Conservation (phyloP, 208 protist genomes). For the Leishmania braziliensis region DNA sequence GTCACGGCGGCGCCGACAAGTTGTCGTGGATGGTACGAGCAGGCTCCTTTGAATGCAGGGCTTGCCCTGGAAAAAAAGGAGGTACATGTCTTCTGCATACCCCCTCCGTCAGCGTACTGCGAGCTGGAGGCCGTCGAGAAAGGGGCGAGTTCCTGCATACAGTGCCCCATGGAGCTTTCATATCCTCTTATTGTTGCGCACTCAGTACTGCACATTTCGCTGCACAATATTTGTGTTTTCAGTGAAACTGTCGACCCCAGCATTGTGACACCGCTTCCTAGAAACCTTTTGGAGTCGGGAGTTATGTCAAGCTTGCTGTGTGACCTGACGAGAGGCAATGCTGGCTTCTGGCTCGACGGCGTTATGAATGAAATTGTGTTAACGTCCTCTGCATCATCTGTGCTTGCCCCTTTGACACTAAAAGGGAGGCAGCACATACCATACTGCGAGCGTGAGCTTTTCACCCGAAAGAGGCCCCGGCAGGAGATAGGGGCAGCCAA, state of each 20-base stretch:
- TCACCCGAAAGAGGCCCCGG: constrained; percentile 42
- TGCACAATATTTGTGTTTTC: constrained; percentile 84
- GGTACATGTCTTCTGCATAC: constrained; percentile 63
- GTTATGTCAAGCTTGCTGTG: constrained; percentile 60
- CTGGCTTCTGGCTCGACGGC: constrained; percentile 76
- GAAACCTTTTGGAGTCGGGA: constrained; percentile 52
- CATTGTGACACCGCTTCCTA: constrained; percentile 54
- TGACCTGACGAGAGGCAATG: constrained; percentile 29
- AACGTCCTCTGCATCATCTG: constrained; percentile 42
- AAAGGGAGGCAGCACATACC: constrained; percentile 45
- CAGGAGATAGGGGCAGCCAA: constrained; percentile 25
- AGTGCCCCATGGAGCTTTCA: constrained; percentile 81
- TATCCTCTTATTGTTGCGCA: constrained; percentile 74
- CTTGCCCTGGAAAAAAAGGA: constrained; percentile 42
- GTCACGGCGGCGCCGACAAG: constrained; percentile 31
- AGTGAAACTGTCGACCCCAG: constrained; percentile 43
- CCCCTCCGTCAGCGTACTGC: constrained; percentile 48
- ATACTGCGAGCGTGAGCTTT: constrained; percentile 52
- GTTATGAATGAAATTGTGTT: constrained; percentile 49
- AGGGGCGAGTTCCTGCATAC: constrained; percentile 34
- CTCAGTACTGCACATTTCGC: constrained; percentile 73
- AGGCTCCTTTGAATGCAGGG: constrained; percentile 44
- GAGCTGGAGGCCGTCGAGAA: constrained; percentile 52
- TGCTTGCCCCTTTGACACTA: constrained; percentile 53
- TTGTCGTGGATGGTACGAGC: constrained; percentile 84